Conservation (phyloP, 2,329 filamentous ascomycete genomes). For the Neonectria hederae region DNA sequence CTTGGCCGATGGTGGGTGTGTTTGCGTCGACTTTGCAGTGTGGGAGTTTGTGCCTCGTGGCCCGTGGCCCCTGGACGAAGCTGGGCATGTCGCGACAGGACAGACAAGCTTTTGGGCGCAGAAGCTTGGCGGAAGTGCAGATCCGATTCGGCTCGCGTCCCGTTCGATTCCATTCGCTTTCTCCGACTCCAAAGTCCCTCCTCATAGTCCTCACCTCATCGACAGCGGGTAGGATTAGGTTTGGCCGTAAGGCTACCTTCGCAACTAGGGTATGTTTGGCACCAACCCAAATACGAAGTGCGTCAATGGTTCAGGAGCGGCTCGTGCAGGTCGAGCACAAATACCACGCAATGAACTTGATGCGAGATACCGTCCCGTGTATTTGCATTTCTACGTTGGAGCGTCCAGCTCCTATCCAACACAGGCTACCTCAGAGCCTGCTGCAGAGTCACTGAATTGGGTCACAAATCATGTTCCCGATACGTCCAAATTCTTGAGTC, state of each 20-base stretch:
- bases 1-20: neutral
- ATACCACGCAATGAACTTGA: neutral
- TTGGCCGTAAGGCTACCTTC: neutral
- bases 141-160: conserved; percentile 29
- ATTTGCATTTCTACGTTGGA: neutral
- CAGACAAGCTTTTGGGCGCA: conserved; percentile 35
- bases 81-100: conserved; percentile 15
- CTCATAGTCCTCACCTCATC: neutral
- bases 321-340: neutral
- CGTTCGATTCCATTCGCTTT: conserved; percentile 14
- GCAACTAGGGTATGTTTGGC: neutral
- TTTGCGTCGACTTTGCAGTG: neutral
- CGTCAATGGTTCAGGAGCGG: neutral
- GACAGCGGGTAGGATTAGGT: neutral
- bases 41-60: conserved; percentile 1
- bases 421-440: neutral
- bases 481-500: neutral
- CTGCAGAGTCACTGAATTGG: neutral
- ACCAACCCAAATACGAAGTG: neutral
- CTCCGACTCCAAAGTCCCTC: neutral
- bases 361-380: neutral
- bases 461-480: no score
- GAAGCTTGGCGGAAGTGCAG: conserved; percentile 35
- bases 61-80: conserved; percentile 10
- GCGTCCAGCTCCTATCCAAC: neutral